Base-by-base conservation (phyloP, 768 basidiomycete species). In the Suillus americanus region DNA sequence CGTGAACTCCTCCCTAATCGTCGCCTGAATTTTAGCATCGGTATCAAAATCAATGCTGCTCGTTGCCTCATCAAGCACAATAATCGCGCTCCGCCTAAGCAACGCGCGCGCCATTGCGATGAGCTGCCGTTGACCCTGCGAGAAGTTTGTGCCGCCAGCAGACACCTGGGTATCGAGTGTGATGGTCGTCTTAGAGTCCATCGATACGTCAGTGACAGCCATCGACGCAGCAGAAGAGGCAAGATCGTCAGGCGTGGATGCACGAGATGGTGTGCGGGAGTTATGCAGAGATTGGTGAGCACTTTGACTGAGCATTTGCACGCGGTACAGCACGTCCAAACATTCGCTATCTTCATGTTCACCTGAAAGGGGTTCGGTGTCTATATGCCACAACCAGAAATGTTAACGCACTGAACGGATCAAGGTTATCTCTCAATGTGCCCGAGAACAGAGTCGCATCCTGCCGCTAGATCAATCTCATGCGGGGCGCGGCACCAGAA, bases 91-190 rank as follows among this genome's bases (percentile, higher is more conserved):
- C 8, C 85, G 83, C 20, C 91, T 80, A 37, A 94, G 79, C 25
- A 94, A 78, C 0, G 93, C 92, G 6, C 93, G 84, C 0, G 92
- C 93, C 89, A 94, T 90, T 1, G 92, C 89, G 61, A 95, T 90
- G 18, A 94, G 78, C 70, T 98, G 95, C 12, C 94, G 76, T 72
- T 98, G 95, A 12, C 96, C 95, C 65, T 95, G 92, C 1, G 92
- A 95, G 75, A 97, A 96, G 78, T 97, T 97, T 37, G 87, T 82
- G 0, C 95, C 95, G 0, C 94, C 94, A 1, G 92, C 83, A 0
- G 92, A 92, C 10, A 97, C 90, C 65, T 90, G 87, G 0, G 90
- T 92, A 23, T 92, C 87, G 4, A 97, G 81, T 0, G 86, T 82
- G 35, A 96, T 79, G 0, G 79, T 79, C 1, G 80, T 82, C 71